A percentile compares a stretch with the other conserved stretches of the same genome.
phyloP scores from a whole-genome alignment of 2,329 filamentous ascomycete species.

The Onygena corvina region DNA sequence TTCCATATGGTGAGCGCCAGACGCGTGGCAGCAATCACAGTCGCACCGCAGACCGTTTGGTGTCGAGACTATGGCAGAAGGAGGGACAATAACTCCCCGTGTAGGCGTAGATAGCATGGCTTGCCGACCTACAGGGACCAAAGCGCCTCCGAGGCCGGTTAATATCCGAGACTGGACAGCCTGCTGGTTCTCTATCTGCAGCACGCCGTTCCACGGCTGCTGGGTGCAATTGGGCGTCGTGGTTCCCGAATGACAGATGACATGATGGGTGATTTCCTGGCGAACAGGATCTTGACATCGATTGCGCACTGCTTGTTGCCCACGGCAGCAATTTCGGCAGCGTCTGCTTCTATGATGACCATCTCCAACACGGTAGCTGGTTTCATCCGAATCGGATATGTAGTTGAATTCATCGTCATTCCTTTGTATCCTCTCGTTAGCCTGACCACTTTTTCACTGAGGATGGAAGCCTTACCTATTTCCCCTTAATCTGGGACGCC shows the following conservation, averaged over 20 bases:
- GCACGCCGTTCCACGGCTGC: background rate
- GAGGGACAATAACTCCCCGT: background rate
- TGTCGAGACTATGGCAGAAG: background rate
- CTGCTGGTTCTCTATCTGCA: background rate
- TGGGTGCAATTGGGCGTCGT: background rate
- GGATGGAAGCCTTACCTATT: background rate
- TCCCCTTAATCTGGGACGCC: background rate
- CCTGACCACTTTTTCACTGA: background rate
- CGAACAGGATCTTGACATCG: background rate
- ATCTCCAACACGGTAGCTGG: background rate
- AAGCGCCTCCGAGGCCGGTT: background rate
- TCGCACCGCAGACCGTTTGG: background rate
- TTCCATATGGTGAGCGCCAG: background rate
- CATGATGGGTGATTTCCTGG: background rate
- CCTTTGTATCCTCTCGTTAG: background rate
- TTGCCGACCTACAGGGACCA: background rate
- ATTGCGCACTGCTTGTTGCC: background rate
- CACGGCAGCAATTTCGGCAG: background rate
- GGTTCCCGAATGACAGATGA: background rate
- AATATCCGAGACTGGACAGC: background rate
- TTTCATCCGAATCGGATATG: background rate
- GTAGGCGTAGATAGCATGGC: background rate
- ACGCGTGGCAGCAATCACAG: background rate
- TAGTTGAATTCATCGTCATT: background rate
- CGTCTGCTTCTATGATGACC: background rate